Evolutionary conservation across 345 rosid genomes (phyloP), one percentile per base, ranked within the genome.

Genomic region (Angophora floribunda): DNA sequence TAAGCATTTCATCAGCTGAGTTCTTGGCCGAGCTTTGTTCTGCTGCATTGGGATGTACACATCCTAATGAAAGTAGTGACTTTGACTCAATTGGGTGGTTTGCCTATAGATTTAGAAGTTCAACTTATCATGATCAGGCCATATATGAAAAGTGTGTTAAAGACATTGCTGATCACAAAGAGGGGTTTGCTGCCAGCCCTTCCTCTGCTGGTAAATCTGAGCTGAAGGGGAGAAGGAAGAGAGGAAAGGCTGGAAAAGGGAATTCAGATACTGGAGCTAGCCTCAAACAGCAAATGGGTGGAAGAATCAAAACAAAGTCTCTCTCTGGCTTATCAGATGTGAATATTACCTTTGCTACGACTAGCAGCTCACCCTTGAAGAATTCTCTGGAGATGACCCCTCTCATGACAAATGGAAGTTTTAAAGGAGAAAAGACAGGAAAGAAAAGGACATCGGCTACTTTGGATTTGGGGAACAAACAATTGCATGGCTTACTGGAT

Each of bases 21-120:
- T 89, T 96, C 91, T 94, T 96, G 55, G 90, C 95, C 7, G 94
- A 93, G 88, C 96, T 97, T 67, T 89, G 89, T 82, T 89, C 61
- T 52, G 85, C 93, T 26, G 98, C 99, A 86, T 92, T 94, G 85
- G 95, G 93, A 90, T 92, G 92, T 85, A 87, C 65, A 78, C 89
- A 90, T 89, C 90, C 94, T n/a, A 90, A 86, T 45, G 93, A 91
- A 90, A 94, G 88, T 61, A 89, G 90, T 79, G 91, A 93, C 82
- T 91, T 93, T 51, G 92, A 92, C 86, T 79, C 89, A 28, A 65
- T 87, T n/a, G 97, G 93, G 87, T 94, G 97, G 98, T 95, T 97
- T 93, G 95, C 96, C 91, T 94, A 98, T 89, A 95, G 90, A 91
- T 96, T 95, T 89, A 95, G 99, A 93, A 96, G 94, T 86, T 95